These are phyloP conservation scores for Rhododendron griersonianum DNA, from an alignment of 148 eudicot species.

Conservation along the genomic window DNA sequence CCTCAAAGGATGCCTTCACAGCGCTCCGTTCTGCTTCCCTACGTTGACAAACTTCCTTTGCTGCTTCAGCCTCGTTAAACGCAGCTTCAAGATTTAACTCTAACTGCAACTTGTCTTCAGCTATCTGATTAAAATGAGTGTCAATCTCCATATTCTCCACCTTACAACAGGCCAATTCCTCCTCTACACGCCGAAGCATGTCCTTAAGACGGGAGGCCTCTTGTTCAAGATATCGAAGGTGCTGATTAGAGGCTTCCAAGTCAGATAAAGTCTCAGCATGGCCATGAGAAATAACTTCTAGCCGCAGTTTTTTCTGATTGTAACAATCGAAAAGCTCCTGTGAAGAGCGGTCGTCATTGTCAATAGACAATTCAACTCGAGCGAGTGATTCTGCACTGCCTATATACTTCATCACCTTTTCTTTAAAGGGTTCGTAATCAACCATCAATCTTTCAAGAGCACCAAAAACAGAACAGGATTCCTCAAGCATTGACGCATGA, in stretches of 20 bases:
- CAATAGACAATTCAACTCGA: background rate
- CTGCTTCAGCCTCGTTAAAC: constrained; percentile 5
- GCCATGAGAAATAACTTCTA: constrained; percentile 7
- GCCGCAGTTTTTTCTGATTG: background rate
- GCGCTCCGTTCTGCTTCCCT: constrained; percentile 4
- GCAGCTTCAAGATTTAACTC: background rate
- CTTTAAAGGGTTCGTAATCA: constrained; percentile 6
- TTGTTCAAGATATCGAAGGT: background rate
- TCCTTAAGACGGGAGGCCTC: constrained; percentile 10
- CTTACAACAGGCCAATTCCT: constrained; percentile 5
- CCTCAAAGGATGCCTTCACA: constrained; percentile 22
- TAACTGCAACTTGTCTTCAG: background rate
- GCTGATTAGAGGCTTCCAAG: background rate
- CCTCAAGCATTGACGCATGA: constrained; percentile 3
- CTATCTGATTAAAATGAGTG: background rate
- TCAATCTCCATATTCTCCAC: constrained; percentile 6
- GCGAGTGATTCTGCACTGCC: background rate
- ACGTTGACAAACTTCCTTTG: background rate
- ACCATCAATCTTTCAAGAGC: background rate
- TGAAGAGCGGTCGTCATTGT: background rate
- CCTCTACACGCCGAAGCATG: constrained; percentile 9
- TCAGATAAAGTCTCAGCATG: constrained; percentile 3
- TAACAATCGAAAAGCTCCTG: background rate
- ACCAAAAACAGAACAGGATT: background rate
- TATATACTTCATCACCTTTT: background rate